These are phyloP conservation scores for Xylariaceae sp. DNA, from an alignment of 2,329 filamentous ascomycete species.

Conservation along the genomic window DNA sequence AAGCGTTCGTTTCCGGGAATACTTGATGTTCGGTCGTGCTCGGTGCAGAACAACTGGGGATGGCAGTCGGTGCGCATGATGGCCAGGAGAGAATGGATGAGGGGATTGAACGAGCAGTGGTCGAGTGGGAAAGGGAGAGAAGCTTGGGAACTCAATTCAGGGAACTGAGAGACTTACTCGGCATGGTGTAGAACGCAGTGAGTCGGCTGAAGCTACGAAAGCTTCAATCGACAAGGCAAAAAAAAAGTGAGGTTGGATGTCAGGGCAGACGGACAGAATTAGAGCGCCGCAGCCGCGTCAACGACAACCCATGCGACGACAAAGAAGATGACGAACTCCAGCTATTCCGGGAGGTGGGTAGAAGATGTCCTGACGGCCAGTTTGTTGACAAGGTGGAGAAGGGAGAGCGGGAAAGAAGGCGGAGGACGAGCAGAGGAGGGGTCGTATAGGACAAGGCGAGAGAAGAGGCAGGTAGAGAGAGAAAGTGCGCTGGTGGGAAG, in stretches of 20 bases:
- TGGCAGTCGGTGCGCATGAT: conserved; percentile 1
- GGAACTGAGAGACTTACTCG: conserved; percentile 25
- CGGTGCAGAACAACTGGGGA: background rate
- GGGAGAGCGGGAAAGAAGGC: conserved; percentile 5
- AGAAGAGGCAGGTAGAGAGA: background rate
- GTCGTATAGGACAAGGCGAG: background rate
- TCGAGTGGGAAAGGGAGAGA: conserved; percentile 1
- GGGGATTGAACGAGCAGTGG: background rate
- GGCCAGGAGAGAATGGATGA: background rate
- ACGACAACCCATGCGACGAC: conserved; percentile 9
- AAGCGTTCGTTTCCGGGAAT: background rate
- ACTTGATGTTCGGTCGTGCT: background rate
- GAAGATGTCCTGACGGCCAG: background rate
- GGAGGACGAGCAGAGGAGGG: background rate
- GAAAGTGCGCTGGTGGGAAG: conserved; percentile 7
- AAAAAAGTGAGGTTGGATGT: background rate
- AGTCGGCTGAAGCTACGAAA: conserved; percentile 10
- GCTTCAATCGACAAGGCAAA: conserved; percentile 13
- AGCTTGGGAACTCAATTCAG: background rate
- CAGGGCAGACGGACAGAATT: conserved; percentile 4
- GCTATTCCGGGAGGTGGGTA: background rate
- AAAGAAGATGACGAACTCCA: background rate
- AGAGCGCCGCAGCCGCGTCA: conserved; percentile 11
- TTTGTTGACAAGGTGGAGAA: background rate
- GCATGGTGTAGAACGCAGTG: conserved; percentile 22